A percentile compares a stretch with the other conserved stretches of the same genome.
Conservation (phyloP, 106 monocot genomes). For the Hemerocallis citrina region DNA sequence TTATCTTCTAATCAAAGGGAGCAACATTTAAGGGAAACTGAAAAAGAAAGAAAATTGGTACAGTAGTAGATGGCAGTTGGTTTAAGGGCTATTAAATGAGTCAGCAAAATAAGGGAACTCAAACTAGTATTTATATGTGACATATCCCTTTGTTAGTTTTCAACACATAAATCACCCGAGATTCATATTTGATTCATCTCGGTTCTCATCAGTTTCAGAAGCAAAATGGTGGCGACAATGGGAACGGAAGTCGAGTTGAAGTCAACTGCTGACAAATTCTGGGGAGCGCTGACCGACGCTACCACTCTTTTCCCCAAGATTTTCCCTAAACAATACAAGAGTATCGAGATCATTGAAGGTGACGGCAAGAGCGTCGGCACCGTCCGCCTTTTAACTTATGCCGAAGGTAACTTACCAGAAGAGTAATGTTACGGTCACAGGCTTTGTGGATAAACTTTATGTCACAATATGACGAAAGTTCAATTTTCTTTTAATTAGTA, state of each 20-base stretch:
- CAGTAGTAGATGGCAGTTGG: neutral
- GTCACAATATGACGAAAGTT: neutral
- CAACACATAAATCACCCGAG: neutral
- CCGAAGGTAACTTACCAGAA: constrained; percentile 23
- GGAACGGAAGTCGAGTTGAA: constrained; percentile 40
- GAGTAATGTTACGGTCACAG: too few relatives aligned
- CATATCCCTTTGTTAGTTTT: neutral
- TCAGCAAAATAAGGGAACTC: neutral
- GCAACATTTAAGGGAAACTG: too few relatives aligned
- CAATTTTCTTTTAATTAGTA: neutral
- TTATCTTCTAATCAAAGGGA: too few relatives aligned
- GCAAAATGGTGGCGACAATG: constrained; percentile 36
- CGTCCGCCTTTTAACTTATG: constrained; percentile 29
- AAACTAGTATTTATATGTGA: neutral
- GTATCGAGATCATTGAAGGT: constrained; percentile 62
- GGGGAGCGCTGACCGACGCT: constrained; percentile 39
- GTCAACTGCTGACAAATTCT: constrained; percentile 52
- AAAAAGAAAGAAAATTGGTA: neutral
- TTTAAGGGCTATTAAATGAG: constrained; percentile 1
- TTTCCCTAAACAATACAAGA: constrained; percentile 65
- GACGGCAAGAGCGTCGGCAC: constrained; percentile 59
- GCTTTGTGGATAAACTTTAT: too few relatives aligned
- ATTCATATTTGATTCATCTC: neutral
- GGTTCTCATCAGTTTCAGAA: neutral
- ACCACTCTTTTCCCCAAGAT: constrained; percentile 60